Conservation (phyloP, 805 yeast species). For the Teunomyces tritomae region DNA sequence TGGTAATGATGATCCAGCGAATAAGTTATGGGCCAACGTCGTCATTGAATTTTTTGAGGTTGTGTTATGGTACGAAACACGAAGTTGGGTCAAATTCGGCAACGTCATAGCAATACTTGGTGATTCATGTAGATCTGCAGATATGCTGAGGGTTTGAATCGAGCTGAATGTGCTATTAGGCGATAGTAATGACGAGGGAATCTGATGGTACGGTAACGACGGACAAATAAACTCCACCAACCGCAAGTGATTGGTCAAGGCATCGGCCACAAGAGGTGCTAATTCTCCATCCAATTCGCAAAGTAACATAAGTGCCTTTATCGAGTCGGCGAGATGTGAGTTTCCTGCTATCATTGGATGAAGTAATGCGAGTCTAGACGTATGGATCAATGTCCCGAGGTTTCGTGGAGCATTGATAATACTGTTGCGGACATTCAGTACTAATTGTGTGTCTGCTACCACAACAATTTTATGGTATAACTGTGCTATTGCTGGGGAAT, state of each 20-base stretch:
- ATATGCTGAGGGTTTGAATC: neutral
- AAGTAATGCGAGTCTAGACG: constrained; percentile 10
- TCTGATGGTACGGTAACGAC: constrained; percentile 1
- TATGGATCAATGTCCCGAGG: constrained; percentile 19
- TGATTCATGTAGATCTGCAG: neutral
- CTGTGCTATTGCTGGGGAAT: constrained; percentile 23
- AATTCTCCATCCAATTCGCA: constrained; percentile 4
- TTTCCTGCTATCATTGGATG: constrained; percentile 11
- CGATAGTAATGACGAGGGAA: neutral
- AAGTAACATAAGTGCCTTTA: constrained; percentile 9
- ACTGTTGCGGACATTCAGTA: constrained; percentile 6
- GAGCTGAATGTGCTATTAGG: neutral
- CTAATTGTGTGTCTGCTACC: constrained; percentile 10
- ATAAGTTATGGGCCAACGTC: constrained; percentile 10
- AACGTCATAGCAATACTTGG: neutral
- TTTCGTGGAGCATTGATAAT: constrained; percentile 11
- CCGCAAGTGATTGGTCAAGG: neutral
- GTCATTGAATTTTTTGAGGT: neutral
- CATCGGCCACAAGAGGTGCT: neutral
- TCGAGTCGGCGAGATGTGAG: constrained; percentile 11
- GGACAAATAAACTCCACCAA: constrained; percentile 2
- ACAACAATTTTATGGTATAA: constrained; percentile 22
- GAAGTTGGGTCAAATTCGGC: constrained; percentile 13
- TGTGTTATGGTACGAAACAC: constrained; percentile 10
- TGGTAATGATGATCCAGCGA: neutral